Evolutionary conservation across 2,329 filamentous ascomycete species (phyloP).

Genomic region (Fusarium liriodendri): DNA sequence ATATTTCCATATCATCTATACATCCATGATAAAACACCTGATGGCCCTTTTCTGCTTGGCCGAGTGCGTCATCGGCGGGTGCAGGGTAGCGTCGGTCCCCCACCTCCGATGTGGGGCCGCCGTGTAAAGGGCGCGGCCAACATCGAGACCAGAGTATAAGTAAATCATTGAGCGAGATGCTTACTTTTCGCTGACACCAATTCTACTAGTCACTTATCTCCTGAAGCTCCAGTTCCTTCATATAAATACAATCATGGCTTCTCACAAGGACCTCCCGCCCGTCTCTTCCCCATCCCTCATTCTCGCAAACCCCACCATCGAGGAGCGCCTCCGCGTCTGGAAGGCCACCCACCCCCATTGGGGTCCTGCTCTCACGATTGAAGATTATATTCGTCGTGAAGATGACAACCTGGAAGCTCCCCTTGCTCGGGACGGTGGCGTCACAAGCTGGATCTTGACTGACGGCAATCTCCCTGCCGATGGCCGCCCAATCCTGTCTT

Average conservation of each 20-base stretch:
- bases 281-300: constrained; percentile 40
- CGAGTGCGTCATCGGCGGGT: constrained; percentile 15
- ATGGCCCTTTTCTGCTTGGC: neutral
- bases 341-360: constrained; percentile 66
- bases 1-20: neutral
- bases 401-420: constrained; percentile 66
- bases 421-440: constrained; percentile 67
- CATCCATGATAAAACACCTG: neutral
- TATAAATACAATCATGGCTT: constrained; percentile 25
- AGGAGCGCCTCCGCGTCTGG: constrained; percentile 68
- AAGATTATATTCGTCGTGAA: constrained; percentile 71
- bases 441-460: constrained; percentile 74
- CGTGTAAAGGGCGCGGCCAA: constrained; percentile 11
- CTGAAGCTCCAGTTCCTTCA: neutral
- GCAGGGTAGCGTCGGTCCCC: constrained; percentile 21
- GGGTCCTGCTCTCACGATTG: constrained; percentile 65
- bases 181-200: neutral
- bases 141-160: constrained; percentile 12
- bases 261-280: constrained; percentile 34
- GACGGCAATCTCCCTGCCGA: constrained; percentile 52
- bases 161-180: neutral
- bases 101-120: constrained; percentile 18
- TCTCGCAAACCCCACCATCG: constrained; percentile 67
- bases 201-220: neutral
- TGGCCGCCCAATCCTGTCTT: constrained; percentile 67